A percentile compares a stretch with the other conserved stretches of the same genome.
phyloP scores from a whole-genome alignment of 352 stramenopile genomes.

The Phytophthora pluvialis region DNA sequence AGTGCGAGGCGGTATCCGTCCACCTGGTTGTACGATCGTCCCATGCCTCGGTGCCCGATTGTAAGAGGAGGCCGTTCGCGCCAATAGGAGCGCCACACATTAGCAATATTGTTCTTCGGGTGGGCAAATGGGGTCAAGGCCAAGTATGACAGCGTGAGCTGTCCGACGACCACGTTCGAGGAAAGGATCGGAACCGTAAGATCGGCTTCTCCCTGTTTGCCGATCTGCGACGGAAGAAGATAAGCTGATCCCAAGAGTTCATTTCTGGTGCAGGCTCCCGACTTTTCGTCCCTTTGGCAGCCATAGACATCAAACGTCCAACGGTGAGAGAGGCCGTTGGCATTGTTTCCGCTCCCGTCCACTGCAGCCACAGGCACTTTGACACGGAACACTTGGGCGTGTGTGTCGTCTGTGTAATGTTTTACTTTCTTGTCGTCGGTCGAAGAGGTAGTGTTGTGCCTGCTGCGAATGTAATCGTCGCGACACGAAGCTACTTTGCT shows the following conservation, averaged over 20 bases:
- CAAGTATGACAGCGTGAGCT: constrained; percentile 61
- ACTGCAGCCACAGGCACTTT: constrained; percentile 49
- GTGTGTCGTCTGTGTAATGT: constrained; percentile 42
- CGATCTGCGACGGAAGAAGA: constrained; percentile 60
- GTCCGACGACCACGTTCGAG: constrained; percentile 39
- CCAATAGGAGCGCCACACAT: constrained; percentile 75
- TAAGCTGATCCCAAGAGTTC: constrained; percentile 45
- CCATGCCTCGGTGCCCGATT: constrained; percentile 79
- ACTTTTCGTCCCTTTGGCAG: constrained; percentile 27
- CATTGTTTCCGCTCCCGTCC: constrained; percentile 18
- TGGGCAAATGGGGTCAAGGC: constrained; percentile 64
- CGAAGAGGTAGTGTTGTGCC: constrained; percentile 13
- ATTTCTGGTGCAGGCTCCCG: constrained; percentile 19
- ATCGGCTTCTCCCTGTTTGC: constrained; percentile 54
- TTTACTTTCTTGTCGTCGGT: constrained; percentile 8
- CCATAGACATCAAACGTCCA: constrained; percentile 50
- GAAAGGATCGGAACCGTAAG: constrained; percentile 63
- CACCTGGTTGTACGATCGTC: constrained; percentile 78
- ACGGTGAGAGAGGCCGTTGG: constrained; percentile 35
- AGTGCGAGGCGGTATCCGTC: constrained; percentile 58
- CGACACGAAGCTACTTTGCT: constrained; percentile 41
- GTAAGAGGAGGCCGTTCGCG: constrained; percentile 58
- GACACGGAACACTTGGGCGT: constrained; percentile 59
- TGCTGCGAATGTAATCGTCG: constrained; percentile 47
- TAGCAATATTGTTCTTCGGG: constrained; percentile 56